phyloP scores from a whole-genome alignment of 1,139 yeast genomes.

The Candida smagusa region DNA sequence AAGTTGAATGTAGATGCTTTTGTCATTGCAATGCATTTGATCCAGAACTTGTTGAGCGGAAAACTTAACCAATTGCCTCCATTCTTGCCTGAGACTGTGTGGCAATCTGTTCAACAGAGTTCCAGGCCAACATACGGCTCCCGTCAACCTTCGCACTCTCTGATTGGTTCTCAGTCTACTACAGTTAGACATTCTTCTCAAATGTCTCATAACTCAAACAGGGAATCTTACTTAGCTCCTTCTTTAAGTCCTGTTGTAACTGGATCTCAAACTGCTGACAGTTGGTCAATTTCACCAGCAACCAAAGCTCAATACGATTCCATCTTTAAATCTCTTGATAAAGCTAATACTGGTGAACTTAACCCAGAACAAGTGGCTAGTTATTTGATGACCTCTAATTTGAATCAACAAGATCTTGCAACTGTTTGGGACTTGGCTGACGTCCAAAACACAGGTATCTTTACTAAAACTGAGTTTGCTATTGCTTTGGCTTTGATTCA shows the following conservation, averaged over 20 bases:
- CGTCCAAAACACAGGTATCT: conserved; percentile 79
- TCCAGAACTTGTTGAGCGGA: conserved; percentile 77
- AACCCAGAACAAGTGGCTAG: conserved; percentile 82
- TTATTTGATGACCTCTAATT: conserved; percentile 82
- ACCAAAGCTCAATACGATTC: conserved; percentile 77
- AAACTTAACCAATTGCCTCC: conserved; percentile 65
- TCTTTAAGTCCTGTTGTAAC: conserved; percentile 4
- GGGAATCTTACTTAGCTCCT: conserved; percentile 8
- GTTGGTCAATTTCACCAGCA: conserved; percentile 68
- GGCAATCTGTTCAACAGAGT: conserved; percentile 49
- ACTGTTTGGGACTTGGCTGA: conserved; percentile 94
- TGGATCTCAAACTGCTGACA: conserved; percentile 16
- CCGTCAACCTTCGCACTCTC: conserved; percentile 43
- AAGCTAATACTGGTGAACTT: conserved; percentile 56
- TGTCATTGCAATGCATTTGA: conserved; percentile 91
- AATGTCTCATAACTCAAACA: conserved; percentile 8
- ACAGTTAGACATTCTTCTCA: conserved; percentile 32
- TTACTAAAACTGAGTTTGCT: conserved; percentile 79
- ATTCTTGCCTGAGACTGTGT: conserved; percentile 59
- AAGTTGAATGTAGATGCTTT: conserved; percentile 70
- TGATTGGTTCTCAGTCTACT: conserved; percentile 49
- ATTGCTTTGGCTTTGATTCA: conserved; percentile 93
- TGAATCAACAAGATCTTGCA: conserved; percentile 83
- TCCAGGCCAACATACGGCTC: conserved; percentile 10
- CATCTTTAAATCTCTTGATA: conserved; percentile 76